Evolutionary conservation across 176 grass and related monocot genomes (phyloP), one percentile per base, ranked within the genome.

Genomic region (Rhipidocladum racemiflorum): DNA sequence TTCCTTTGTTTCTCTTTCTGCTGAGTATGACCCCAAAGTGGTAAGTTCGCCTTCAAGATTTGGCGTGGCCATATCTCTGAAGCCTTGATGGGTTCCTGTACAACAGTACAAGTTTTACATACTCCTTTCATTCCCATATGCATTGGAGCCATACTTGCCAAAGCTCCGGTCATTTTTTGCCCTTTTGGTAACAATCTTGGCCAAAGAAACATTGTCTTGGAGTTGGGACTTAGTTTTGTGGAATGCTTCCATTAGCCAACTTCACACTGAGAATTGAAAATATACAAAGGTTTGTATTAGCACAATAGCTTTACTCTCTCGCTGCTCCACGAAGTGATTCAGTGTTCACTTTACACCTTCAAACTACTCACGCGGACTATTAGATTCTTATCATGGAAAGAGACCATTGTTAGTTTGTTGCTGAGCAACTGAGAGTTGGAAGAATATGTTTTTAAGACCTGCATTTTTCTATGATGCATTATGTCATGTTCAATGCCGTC

Each of bases 1-100:
- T 84, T 97, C 94, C 6, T 85, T 84, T 44, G 29, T 97, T 25
- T 90, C 89, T 15, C 61, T 97, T 28, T 94, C 94, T 9, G 91
- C 87, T 1, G 89, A 97, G 87, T 97, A 94, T 38, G 89, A 97
- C 80, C 89, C 89, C 18, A 97, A 91, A 61, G 87, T 88, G 48
- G 61, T 88, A 17, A 89, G 79, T 55, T 84, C 87, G 15, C 94
- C 91, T 57, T 67, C 91, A 56, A 97, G 83, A 59, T 68, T 94
- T 2, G 94, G 94, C 3, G 60, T 97, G 65, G 91, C 89, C 36
- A 25, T 97, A 28, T 83, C 82, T 5, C 85, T 97, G 21, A 97
- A 88, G 54, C 94, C 94, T 77, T 93, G 87, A 97, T 77, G 46
- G 5, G 39, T 38, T 80, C 68, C 60, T 85, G 88, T 82, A 86